A percentile compares a stretch with the other conserved stretches of the same genome.
Conservation (phyloP, 2,329 filamentous ascomycete species). For the Fusarium paranaense region DNA sequence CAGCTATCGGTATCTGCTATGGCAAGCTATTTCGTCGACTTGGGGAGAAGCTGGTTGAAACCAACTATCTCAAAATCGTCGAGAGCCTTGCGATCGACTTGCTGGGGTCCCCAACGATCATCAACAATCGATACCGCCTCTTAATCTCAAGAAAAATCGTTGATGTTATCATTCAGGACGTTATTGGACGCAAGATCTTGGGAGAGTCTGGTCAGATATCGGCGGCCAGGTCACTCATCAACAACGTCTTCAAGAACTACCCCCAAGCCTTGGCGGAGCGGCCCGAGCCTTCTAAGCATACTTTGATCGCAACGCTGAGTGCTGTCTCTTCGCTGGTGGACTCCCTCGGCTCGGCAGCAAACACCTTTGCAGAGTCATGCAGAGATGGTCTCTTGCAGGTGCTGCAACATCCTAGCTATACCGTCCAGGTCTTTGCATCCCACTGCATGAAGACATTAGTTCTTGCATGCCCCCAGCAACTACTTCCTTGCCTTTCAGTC, state of each 20-base stretch:
- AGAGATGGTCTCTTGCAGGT: constrained; percentile 91
- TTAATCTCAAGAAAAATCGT: constrained; percentile 88
- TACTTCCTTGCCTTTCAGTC: constrained; percentile 90
- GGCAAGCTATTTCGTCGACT: constrained; percentile 82
- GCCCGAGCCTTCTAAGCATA: constrained; percentile 88
- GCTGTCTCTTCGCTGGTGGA: constrained; percentile 83
- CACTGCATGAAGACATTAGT: constrained; percentile 89
- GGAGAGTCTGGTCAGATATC: constrained; percentile 90
- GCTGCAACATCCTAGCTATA: constrained; percentile 94
- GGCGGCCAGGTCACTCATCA: constrained; percentile 84
- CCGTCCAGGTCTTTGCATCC: constrained; percentile 91
- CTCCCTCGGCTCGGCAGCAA: constrained; percentile 84
- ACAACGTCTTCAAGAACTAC: constrained; percentile 92
- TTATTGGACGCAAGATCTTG: constrained; percentile 83
- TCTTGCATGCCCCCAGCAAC: constrained; percentile 89
- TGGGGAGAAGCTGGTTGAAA: constrained; percentile 85
- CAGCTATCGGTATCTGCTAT: constrained; percentile 89
- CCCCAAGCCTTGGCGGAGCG: constrained; percentile 89
- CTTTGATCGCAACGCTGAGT: constrained; percentile 81
- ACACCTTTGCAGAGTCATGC: constrained; percentile 82
- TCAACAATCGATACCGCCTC: constrained; percentile 87
- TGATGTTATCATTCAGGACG: constrained; percentile 83
- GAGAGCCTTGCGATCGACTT: constrained; percentile 85
- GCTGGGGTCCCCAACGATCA: constrained; percentile 79
- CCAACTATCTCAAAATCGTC: constrained; percentile 83